A percentile compares a stretch with the other conserved stretches of the same genome.
Conservation (phyloP, 495 filamentous ascomycete genomes). For the Pyrenula massariospora region DNA sequence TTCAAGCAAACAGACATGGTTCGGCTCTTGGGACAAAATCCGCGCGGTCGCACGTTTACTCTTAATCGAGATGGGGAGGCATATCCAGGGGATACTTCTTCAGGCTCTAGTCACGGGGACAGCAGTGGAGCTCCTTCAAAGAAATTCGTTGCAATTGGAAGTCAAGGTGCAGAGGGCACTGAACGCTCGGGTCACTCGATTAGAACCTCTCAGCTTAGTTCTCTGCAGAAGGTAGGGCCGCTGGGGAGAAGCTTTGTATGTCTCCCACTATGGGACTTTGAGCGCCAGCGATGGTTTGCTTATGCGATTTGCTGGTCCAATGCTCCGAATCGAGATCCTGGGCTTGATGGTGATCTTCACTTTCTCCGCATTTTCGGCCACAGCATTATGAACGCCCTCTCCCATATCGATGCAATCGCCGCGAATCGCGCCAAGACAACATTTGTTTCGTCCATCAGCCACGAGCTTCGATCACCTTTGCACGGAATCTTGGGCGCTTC, state of each 20-base stretch:
- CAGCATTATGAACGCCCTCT: constrained; percentile 47
- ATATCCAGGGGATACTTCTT: not conserved
- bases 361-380: constrained; percentile 49
- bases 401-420: constrained; percentile 33
- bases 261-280: constrained; percentile 49
- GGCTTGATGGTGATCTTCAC: constrained; percentile 34
- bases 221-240: not conserved
- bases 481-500: constrained; percentile 56
- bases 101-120: not conserved
- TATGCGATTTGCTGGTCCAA: constrained; percentile 43
- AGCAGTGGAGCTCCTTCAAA: not conserved
- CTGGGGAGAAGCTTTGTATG: constrained; percentile 12
- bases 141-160: not conserved
- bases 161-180: not conserved
- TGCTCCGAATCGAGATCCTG: constrained; percentile 25
- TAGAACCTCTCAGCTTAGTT: not conserved
- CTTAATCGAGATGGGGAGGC: not conserved
- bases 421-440: constrained; percentile 51
- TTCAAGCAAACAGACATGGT: not conserved
- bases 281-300: constrained; percentile 49
- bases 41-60: not conserved
- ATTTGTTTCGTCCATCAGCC: constrained; percentile 60
- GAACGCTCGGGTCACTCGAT: not conserved
- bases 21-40: not conserved
- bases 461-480: constrained; percentile 61